phyloP scores from a whole-genome alignment of 768 basidiomycete species.

The Sutorius australiensis region DNA sequence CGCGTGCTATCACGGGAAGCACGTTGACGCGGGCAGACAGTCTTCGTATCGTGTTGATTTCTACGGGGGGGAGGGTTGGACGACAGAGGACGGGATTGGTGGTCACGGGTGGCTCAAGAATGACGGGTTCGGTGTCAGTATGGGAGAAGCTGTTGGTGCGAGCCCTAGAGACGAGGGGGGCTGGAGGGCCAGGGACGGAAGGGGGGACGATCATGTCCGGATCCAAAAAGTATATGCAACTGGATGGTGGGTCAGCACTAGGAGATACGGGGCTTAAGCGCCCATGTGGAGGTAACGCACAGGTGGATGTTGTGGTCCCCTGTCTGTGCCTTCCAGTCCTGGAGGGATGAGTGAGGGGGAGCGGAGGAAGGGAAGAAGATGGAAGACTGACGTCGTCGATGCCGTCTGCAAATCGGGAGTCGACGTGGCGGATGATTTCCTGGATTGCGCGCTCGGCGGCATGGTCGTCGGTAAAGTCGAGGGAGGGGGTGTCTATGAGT shows the following conservation, averaged over 20 bases:
- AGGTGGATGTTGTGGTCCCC: conserved; percentile 81
- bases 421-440: conserved; percentile 71
- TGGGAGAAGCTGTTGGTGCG: conserved; percentile 71
- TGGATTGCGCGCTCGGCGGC: conserved; percentile 58
- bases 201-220: conserved; percentile 77
- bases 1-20: conserved; percentile 79
- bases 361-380: conserved; percentile 16
- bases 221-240: conserved; percentile 86
- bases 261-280: conserved; percentile 23
- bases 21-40: conserved; percentile 83
- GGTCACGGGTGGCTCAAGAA: conserved; percentile 74
- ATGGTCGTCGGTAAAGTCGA: conserved; percentile 68
- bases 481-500: conserved; percentile 78
- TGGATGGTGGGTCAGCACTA: conserved; percentile 32
- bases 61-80: conserved; percentile 62
- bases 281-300: conserved; percentile 43
- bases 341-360: conserved; percentile 18
- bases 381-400: conserved; percentile 67
- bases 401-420: conserved; percentile 67
- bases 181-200: conserved; percentile 60
- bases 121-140: conserved; percentile 69
- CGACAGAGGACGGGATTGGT: conserved; percentile 66
- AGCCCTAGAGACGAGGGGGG: conserved; percentile 62
- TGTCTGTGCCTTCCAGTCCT: conserved; percentile 70
- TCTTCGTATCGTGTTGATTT: conserved; percentile 75